Conservation (phyloP, 495 filamentous ascomycete genomes). For the Penicillium waksmanii region DNA sequence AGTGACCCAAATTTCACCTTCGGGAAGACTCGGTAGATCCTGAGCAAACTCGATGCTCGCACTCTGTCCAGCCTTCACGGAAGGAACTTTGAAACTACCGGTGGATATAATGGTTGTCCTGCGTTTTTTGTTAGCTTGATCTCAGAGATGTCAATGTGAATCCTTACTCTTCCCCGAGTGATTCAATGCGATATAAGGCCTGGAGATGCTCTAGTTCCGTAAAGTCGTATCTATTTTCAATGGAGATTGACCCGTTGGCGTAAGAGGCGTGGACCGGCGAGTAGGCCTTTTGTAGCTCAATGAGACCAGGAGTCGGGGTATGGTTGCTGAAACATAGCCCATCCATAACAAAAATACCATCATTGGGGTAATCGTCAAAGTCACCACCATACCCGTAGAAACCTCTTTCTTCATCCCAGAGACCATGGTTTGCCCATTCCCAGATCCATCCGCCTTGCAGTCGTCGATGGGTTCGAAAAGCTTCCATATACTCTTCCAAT, state of each 20-base stretch:
- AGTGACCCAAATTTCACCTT: conserved; percentile 29
- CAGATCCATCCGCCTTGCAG: conserved; percentile 74
- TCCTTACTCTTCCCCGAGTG: conserved; percentile 19
- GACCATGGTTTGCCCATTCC: conserved; percentile 76
- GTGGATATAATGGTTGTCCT: not conserved
- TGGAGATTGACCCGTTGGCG: conserved; percentile 12
- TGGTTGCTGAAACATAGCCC: conserved; percentile 61
- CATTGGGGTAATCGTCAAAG: conserved; percentile 66
- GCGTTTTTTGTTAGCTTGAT: not conserved
- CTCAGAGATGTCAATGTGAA: not conserved
- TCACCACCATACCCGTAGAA: conserved; percentile 70
- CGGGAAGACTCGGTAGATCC: not conserved
- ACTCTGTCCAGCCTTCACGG: conserved; percentile 10
- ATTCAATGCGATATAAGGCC: conserved; percentile 29
- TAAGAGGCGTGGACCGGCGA: conserved; percentile 46
- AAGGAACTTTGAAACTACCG: conserved; percentile 5
- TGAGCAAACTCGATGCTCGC: conserved; percentile 18
- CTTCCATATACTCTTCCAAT: conserved; percentile 65
- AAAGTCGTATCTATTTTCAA: conserved; percentile 60
- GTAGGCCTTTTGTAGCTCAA: conserved; percentile 63
- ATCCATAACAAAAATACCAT: conserved; percentile 67
- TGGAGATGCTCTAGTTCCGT: conserved; percentile 49
- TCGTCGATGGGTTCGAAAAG: conserved; percentile 57
- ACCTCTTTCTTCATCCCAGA: conserved; percentile 49
- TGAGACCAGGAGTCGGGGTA: conserved; percentile 57